These are phyloP conservation scores for Clarireedia hainanense DNA, from an alignment of 2,329 filamentous ascomycete species.

Conservation along the genomic window DNA sequence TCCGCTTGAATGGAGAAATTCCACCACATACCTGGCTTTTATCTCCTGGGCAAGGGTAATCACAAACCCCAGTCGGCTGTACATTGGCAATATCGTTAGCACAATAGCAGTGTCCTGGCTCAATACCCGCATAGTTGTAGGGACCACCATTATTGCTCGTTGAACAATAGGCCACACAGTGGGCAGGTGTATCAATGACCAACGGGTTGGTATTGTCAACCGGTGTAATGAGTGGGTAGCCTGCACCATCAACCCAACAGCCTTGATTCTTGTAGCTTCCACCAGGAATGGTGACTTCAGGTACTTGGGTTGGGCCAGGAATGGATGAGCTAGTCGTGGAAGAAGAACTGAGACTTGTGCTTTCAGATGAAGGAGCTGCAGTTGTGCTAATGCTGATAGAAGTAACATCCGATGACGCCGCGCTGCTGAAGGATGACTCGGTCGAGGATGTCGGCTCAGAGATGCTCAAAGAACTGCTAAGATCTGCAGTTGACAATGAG, in stretches of 20 bases:
- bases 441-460: neutral
- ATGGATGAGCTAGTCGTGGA: neutral
- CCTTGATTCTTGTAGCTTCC: neutral
- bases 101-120: slow-evolving; percentile 4
- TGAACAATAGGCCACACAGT: neutral
- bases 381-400: neutral
- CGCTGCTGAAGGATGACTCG: neutral
- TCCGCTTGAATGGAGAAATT: neutral
- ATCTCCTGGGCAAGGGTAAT: slow-evolving; percentile 1
- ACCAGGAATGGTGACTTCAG: neutral
- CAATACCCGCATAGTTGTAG: neutral
- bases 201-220: neutral
- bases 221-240: slow-evolving; percentile 1
- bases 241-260: neutral
- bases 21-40: slow-evolving; percentile 1
- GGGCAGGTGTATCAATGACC: neutral
- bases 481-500: neutral
- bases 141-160: neutral
- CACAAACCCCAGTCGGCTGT: neutral
- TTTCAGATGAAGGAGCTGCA: neutral
- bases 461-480: neutral
- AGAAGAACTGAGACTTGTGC: neutral
- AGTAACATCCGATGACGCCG: neutral
- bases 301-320: neutral
- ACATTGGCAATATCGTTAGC: neutral